A percentile compares a stretch with the other conserved stretches of the same genome.
Evolutionary conservation across 192 early-diverging fungal genomes (phyloP).

Genomic region (Coemansia sp.): DNA sequence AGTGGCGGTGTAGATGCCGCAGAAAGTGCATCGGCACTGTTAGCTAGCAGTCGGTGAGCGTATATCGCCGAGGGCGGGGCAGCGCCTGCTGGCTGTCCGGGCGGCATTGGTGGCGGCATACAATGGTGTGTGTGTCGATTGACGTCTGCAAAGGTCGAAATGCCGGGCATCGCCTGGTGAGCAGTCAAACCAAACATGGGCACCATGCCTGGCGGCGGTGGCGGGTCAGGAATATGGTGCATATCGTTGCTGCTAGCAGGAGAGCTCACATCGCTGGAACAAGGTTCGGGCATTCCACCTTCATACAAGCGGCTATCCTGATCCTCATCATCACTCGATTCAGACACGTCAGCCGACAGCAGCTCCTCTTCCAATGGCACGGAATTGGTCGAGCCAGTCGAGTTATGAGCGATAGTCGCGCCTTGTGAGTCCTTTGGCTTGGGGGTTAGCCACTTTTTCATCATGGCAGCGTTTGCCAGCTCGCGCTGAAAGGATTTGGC

Average conservation of each 20-base stretch:
- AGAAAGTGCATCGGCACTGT: conserved; percentile 6
- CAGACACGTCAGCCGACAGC: background rate
- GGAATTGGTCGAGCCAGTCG: background rate
- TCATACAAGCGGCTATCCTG: background rate
- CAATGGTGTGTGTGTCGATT: background rate
- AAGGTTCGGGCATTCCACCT: background rate
- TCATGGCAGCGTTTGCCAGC: conserved; percentile 36
- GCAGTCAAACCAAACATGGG: conserved; percentile 5
- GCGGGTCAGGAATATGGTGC: conserved; percentile 9
- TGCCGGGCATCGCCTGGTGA: background rate
- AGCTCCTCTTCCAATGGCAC: background rate
- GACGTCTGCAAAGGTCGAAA: background rate
- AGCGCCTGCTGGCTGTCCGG: background rate
- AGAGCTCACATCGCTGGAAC: conserved; percentile 12
- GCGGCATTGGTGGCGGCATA: background rate
- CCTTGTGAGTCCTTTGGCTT: background rate
- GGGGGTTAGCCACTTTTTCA: conserved; percentile 43
- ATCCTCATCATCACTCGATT: background rate
- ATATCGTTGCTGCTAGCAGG: conserved; percentile 10
- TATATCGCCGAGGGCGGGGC: background rate
- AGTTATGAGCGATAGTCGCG: background rate
- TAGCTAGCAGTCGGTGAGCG: conserved; percentile 2
- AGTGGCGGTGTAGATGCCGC: conserved; percentile 16
- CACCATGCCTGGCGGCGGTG: background rate
- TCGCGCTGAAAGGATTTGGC: conserved; percentile 49